Evolutionary conservation across 2,329 filamentous ascomycete genomes (phyloP).

Genomic region (Lomentospora prolificans): DNA sequence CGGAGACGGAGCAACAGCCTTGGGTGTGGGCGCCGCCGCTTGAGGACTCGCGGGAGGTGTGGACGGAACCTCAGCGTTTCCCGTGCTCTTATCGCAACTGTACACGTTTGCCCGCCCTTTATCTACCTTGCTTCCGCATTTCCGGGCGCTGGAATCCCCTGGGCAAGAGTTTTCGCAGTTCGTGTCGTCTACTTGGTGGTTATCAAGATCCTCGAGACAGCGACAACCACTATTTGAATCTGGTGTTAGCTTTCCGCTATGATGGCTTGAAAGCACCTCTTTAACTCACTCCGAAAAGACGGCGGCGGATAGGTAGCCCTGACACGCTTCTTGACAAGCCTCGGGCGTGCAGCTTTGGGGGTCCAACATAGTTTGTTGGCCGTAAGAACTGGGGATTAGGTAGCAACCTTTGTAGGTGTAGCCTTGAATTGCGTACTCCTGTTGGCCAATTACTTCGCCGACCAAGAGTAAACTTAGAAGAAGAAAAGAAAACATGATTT

Average conservation of each 20-base stretch:
- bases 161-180: not conserved
- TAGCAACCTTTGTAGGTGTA: conserved; percentile 12
- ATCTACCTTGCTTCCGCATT: not conserved
- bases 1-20: not conserved
- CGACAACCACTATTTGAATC: not conserved
- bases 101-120: not conserved
- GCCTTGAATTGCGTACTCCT: conserved; percentile 7
- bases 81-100: not conserved
- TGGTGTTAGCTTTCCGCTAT: not conserved
- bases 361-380: conserved; percentile 4
- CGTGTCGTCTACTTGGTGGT: not conserved
- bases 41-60: not conserved
- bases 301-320: conserved; percentile 10
- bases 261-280: not conserved
- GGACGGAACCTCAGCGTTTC: not conserved
- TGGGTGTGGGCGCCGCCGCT: not conserved
- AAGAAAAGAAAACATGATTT: not conserved
- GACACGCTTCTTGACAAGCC: conserved; percentile 11
- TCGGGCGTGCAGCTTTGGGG: conserved; percentile 11
- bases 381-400: conserved; percentile 3
- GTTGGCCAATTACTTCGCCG: conserved; percentile 9
- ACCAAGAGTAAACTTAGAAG: not conserved
- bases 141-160: not conserved
- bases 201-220: not conserved
- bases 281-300: conserved; percentile 11